Percentiles rank a stretch among this genome's conserved stretches.
phyloP scores from a whole-genome alignment of 164 flowering plant species.

The Magnolia sinica region DNA sequence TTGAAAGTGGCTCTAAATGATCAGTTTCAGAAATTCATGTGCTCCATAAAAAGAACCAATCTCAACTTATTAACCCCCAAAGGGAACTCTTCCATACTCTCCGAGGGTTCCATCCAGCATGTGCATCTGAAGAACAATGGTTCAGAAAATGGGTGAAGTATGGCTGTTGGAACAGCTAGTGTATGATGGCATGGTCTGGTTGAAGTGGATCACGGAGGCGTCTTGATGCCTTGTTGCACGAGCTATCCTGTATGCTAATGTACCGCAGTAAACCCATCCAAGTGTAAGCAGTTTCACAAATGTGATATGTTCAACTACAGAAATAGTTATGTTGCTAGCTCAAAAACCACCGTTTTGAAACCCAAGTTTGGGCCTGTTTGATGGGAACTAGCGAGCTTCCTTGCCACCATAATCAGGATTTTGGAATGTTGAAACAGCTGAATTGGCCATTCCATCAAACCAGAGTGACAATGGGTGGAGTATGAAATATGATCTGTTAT shows the following conservation, averaged over 20 bases:
- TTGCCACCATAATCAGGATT: no score
- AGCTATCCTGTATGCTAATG: neutral
- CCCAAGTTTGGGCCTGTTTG: no score
- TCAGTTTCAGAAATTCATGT: constrained; percentile 23
- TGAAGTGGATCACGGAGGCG: neutral
- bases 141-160: constrained; percentile 11
- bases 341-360: no score
- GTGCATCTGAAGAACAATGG: constrained; percentile 4
- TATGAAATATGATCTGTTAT: no score
- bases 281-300: neutral
- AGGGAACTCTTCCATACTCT: constrained; percentile 8
- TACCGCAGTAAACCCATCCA: neutral
- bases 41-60: constrained; percentile 19
- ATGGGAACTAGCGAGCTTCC: no score
- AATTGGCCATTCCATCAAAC: no score
- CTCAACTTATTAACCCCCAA: constrained; percentile 3
- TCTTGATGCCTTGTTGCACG: neutral
- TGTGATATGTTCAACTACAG: neutral
- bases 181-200: neutral
- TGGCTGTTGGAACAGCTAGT: neutral
- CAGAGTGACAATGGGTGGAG: no score
- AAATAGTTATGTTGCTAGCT: neutral
- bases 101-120: neutral
- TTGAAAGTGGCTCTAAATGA: constrained; percentile 23
- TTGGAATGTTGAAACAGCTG: no score